A percentile compares a stretch with the other conserved stretches of the same genome.
These are phyloP conservation scores for Fusarium mangiferae DNA, from an alignment of 2,329 filamentous ascomycete species.

Conservation along the genomic window DNA sequence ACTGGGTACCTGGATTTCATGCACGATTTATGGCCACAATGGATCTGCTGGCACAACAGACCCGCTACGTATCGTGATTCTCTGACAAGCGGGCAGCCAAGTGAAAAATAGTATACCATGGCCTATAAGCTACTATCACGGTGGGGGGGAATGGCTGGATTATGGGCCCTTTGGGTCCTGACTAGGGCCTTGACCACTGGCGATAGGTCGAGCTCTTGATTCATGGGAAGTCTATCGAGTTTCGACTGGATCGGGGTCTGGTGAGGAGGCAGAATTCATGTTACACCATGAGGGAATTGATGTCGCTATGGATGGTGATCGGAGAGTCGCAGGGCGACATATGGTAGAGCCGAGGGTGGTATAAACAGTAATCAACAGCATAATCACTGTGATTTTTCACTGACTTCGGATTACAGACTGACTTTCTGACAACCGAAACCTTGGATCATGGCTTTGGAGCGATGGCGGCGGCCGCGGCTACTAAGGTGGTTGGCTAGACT, in stretches of 20 bases:
- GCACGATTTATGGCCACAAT: constrained; percentile 39
- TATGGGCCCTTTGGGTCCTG: constrained; percentile 30
- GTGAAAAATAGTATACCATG: constrained; percentile 26
- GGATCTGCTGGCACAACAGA: constrained; percentile 41
- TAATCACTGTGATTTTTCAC: not conserved
- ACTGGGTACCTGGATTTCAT: constrained; percentile 38
- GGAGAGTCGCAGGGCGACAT: not conserved
- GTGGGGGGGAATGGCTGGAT: constrained; percentile 33
- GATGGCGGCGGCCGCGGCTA: constrained; percentile 32
- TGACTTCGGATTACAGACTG: not conserved
- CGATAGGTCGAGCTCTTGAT: constrained; percentile 32
- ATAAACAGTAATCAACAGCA: not conserved
- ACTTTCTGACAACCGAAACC: not conserved
- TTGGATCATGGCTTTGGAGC: constrained; percentile 24
- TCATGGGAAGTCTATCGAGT: constrained; percentile 24
- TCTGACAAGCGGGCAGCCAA: constrained; percentile 15
- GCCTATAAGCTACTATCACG: constrained; percentile 20
- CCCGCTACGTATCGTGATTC: constrained; percentile 43
- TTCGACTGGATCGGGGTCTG: constrained; percentile 25
- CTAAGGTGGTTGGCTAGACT: constrained; percentile 26
- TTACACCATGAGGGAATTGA: not conserved
- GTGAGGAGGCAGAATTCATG: not conserved
- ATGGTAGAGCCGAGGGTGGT: not conserved
- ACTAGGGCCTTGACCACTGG: constrained; percentile 21
- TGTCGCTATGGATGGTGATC: not conserved